Evolutionary conservation across 139 green algal genomes (phyloP).

Genomic region (Coccomyxa sp.): DNA sequence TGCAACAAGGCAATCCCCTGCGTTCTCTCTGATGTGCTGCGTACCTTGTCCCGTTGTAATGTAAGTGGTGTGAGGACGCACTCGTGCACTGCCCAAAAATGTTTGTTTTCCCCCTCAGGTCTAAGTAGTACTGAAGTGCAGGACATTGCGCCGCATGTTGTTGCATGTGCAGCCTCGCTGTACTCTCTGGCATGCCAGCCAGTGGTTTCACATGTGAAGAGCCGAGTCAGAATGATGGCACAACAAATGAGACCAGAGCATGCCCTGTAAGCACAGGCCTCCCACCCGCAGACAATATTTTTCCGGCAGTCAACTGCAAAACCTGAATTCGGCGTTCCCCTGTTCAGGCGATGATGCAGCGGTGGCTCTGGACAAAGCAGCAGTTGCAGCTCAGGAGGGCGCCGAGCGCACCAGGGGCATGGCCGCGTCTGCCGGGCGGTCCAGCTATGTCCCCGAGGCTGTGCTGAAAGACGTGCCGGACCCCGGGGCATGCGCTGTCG

Average conservation of each 20-base stretch:
- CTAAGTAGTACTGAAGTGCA: not conserved
- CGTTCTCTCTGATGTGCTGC: not conserved
- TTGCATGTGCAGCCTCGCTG: no score
- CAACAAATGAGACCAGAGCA: not conserved
- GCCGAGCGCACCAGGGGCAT: slow-evolving; percentile 60
- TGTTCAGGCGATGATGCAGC: not conserved
- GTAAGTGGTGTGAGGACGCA: not conserved
- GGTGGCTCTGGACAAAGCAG: slow-evolving; percentile 3
- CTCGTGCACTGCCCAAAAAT: not conserved
- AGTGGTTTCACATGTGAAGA: no score
- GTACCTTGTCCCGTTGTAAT: not conserved
- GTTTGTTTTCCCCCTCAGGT: not conserved
- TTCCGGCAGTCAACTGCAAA: no score
- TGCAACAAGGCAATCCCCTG: slow-evolving; percentile 4
- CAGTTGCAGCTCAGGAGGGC: slow-evolving; percentile 46
- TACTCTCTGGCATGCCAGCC: no score
- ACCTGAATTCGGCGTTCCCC: no score
- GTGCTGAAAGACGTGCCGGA: slow-evolving; percentile 40
- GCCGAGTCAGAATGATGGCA: not conserved
- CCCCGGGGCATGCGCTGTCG: slow-evolving; percentile 60
- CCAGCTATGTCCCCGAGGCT: slow-evolving; percentile 57
- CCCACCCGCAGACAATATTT: no score
- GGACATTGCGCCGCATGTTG: not conserved
- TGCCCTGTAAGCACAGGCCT: not conserved
- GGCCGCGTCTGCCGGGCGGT: slow-evolving; percentile 49